Evolutionary conservation across 208 protist species (phyloP).

Genomic region (Acanthamoeba lugdunensis): DNA sequence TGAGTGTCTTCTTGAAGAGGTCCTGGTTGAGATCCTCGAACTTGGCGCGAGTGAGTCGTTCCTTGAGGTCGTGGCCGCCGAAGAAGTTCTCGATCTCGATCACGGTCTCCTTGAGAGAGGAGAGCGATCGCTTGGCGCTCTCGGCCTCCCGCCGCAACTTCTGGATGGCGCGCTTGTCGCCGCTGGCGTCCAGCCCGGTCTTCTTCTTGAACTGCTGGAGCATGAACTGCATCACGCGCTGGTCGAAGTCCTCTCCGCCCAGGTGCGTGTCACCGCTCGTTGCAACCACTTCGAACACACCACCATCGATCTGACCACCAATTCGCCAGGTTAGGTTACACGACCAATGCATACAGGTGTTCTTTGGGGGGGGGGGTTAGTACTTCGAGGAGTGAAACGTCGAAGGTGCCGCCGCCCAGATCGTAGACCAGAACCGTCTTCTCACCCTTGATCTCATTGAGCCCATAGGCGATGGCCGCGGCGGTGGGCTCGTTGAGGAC

Average conservation of each 20-base stretch:
- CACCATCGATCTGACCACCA: conserved; percentile 91
- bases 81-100: conserved; percentile 94
- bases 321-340: no score
- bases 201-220: conserved; percentile 95
- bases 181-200: conserved; percentile 85
- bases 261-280: conserved; percentile 96
- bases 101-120: conserved; percentile 82
- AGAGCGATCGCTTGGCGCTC: conserved; percentile 94
- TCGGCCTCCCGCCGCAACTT: conserved; percentile 92
- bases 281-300: conserved; percentile 95
- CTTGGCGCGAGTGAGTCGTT: conserved; percentile 87
- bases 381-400: conserved; percentile 97
- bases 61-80: conserved; percentile 91
- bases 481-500: not conserved
- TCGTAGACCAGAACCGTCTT: conserved; percentile 92
- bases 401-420: conserved; percentile 97
- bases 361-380: conserved; percentile 91
- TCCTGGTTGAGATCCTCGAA: conserved; percentile 96
- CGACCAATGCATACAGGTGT: no score
- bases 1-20: conserved; percentile 95
- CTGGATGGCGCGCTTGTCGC: conserved; percentile 84
- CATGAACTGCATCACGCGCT: conserved; percentile 93
- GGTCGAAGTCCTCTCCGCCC: conserved; percentile 97
- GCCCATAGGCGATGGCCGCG: conserved; percentile 94
- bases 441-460: conserved; percentile 86